Evolutionary conservation across 495 filamentous ascomycete species (phyloP), one percentile per base, ranked within the genome.

Genomic region (Annulohypoxylon nitens): DNA sequence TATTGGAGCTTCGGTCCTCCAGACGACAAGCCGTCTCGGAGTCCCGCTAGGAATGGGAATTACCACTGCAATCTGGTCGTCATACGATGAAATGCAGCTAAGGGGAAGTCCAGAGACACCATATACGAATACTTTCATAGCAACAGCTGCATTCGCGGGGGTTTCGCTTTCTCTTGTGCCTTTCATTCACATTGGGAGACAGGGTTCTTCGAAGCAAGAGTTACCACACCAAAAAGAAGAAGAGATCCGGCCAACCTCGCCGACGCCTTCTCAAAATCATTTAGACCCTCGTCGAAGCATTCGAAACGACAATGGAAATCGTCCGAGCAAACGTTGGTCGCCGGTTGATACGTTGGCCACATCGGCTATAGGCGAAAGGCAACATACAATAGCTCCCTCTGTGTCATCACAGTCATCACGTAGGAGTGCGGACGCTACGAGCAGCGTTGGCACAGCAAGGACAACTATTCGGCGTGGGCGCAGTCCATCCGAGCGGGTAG

Each of bases 41-140:
- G 75, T 82, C 50, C 75, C 80, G 51, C 70, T 82, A n/a, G 80
- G 80, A 8, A 77, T 82, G 39, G 73, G 75, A 16, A 67, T 81
- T 37, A 81, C 80, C 11, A 76, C 79, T 8, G 79, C 80, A 41
- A 75, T 79, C 10, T 82, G 77, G 71, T 77, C 74, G 12, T 75
- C 78, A 18, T 77, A 67, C 45, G 73, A 69, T 34, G 69, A 61
- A 48, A 74, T 68, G 16, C 63, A 30, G 20, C 55, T 61, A n/a
- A 48, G 53, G 62, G 57, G 48, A 39, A 59, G 74, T 23, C 70
- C 76, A 16, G 75, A 75, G 55, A 33, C 74, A 18, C 71, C 79
- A 25, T 82, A 80, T 55, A 78, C 76, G n/a, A 77, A 78, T 47
- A 79, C 78, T 4, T 82, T 80, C 66, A 75, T 82, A 23, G 72